Evolutionary conservation across 2,329 filamentous ascomycete genomes (phyloP).

Genomic region (Botrytis elliptica): DNA sequence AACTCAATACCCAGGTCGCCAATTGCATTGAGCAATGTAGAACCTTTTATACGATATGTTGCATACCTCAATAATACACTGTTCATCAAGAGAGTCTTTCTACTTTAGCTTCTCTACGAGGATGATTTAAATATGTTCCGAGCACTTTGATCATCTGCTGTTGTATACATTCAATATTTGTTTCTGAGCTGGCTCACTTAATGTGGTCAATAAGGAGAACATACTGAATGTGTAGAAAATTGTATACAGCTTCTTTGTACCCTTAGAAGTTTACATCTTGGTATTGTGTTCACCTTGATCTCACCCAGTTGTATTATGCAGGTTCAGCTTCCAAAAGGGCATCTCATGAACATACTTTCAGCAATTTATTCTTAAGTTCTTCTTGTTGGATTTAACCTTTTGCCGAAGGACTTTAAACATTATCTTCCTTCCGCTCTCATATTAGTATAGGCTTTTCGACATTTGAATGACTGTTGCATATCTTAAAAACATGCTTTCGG

Average conservation of each 20-base stretch:
- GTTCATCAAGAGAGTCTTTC: neutral
- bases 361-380: neutral
- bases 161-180: neutral
- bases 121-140: neutral
- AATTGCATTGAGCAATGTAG: neutral
- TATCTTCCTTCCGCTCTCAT: neutral
- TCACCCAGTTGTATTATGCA: neutral
- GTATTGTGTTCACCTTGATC: neutral
- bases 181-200: neutral
- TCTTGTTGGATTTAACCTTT: too few relatives aligned
- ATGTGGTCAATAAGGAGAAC: rapidly evolving
- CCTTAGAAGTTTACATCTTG: neutral
- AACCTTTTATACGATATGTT: neutral
- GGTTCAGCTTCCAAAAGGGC: neutral
- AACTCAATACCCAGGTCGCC: neutral
- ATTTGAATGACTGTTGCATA: neutral
- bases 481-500: neutral
- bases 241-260: neutral
- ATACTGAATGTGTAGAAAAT: neutral
- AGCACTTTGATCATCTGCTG: neutral
- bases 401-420: rapidly evolving
- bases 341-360: neutral
- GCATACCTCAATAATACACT: neutral
- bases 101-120: neutral
- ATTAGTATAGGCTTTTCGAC: neutral